Conservation (phyloP, 2,329 filamentous ascomycete species). For the Ophiosphaerella herpotricha region DNA sequence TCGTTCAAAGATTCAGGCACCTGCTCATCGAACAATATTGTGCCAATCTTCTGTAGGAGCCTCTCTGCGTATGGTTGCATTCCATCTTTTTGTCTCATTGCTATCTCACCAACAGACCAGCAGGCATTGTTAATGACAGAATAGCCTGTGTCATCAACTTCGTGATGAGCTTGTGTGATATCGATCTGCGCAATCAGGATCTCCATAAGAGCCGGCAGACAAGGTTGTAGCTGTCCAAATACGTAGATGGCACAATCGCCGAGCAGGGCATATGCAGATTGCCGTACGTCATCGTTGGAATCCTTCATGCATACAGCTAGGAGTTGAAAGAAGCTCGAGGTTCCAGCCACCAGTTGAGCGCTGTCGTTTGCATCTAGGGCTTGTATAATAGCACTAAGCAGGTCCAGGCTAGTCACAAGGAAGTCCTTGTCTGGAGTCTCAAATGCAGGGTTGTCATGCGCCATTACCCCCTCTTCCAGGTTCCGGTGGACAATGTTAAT, state of each 20-base stretch:
- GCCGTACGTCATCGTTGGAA: constrained; percentile 85
- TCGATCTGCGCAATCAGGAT: constrained; percentile 88
- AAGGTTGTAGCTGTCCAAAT: constrained; percentile 77
- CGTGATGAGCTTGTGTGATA: constrained; percentile 67
- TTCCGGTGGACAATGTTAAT: constrained; percentile 91
- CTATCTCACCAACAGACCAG: constrained; percentile 94
- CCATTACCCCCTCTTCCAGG: constrained; percentile 76
- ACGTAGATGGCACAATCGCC: constrained; percentile 95
- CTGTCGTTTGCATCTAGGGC: constrained; percentile 77
- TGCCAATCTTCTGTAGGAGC: constrained; percentile 75
- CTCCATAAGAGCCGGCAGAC: constrained; percentile 74
- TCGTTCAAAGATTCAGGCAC: constrained; percentile 87
- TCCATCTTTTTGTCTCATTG: constrained; percentile 72
- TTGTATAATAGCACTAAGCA: constrained; percentile 91
- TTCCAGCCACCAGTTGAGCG: constrained; percentile 73
- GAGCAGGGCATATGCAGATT: constrained; percentile 92
- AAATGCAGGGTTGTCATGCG: constrained; percentile 67
- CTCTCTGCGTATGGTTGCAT: constrained; percentile 79
- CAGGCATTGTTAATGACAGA: constrained; percentile 98
- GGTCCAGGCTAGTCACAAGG: constrained; percentile 89
- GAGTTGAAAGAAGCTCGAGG: constrained; percentile 87
- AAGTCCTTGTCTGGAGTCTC: constrained; percentile 96
- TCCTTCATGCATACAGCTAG: constrained; percentile 93
- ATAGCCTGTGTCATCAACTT: constrained; percentile 82
- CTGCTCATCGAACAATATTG: constrained; percentile 82